Evolutionary conservation across 208 protist species (phyloP).

Genomic region (Trypanosoma boissoni): DNA sequence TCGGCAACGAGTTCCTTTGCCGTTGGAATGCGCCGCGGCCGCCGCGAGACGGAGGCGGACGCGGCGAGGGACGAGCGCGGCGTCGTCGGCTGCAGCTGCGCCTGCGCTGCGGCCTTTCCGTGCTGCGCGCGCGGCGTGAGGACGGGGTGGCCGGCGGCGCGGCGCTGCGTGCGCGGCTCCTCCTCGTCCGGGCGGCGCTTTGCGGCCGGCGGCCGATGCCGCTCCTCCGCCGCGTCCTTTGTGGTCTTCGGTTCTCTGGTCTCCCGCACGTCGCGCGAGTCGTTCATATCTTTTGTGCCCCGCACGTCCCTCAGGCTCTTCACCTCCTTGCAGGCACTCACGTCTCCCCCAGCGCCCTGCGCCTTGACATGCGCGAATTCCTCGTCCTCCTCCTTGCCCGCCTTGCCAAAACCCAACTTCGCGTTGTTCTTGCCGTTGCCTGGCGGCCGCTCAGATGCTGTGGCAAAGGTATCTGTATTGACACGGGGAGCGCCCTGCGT

Average conservation of each 20-base stretch:
- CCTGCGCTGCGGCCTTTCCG: slow-evolving; percentile 5
- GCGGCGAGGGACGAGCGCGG: slow-evolving; percentile 11
- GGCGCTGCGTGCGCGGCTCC: slow-evolving; percentile 27
- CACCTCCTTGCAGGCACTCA: no score
- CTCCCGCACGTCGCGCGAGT: slow-evolving; percentile 6
- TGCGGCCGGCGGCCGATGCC: neutral
- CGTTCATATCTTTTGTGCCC: no score
- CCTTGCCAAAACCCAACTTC: no score
- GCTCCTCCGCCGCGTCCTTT: slow-evolving; percentile 9
- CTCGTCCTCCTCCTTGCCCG: no score
- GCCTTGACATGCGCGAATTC: no score
- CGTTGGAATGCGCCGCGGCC: slow-evolving; percentile 43
- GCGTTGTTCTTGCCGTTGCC: no score
- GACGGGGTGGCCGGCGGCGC: slow-evolving; percentile 42
- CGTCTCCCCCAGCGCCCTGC: no score
- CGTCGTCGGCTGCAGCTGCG: slow-evolving; percentile 6
- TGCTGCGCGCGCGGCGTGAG: slow-evolving; percentile 47
- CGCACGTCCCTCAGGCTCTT: no score
- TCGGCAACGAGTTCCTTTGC: slow-evolving; percentile 64
- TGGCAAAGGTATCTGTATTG: no score
- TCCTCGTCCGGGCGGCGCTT: neutral
- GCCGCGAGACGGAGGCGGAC: slow-evolving; percentile 25
- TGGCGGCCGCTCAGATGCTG: no score
- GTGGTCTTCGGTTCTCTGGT: slow-evolving; percentile 28
- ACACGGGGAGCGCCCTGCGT: no score